These are phyloP conservation scores for Phialemonium atrogriseum DNA, from an alignment of 2,329 filamentous ascomycete genomes.

Conservation along the genomic window DNA sequence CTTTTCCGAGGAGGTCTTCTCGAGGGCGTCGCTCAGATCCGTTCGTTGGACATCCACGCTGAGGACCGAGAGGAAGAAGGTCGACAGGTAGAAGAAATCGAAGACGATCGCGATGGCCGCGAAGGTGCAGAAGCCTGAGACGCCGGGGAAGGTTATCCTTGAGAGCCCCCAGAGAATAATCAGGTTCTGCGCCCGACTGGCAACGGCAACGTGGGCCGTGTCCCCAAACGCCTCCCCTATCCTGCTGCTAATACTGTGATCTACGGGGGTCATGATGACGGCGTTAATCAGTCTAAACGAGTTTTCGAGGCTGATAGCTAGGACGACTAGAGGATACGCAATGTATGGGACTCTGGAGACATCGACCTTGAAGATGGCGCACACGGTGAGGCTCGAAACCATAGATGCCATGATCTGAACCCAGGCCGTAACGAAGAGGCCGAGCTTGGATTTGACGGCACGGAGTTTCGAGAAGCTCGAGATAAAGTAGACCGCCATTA, in stretches of 20 bases:
- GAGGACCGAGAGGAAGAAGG: conserved; percentile 71
- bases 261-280: conserved; percentile 62
- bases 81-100: conserved; percentile 70
- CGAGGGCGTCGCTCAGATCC: conserved; percentile 66
- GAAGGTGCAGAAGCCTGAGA: conserved; percentile 69
- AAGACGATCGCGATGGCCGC: conserved; percentile 66
- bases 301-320: conserved; percentile 71
- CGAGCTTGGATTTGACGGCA: conserved; percentile 68
- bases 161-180: conserved; percentile 59
- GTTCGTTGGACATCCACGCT: conserved; percentile 71
- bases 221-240: conserved; percentile 68
- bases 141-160: conserved; percentile 57
- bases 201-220: conserved; percentile 61
- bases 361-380: conserved; percentile 67
- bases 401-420: conserved; percentile 65
- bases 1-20: conserved; percentile 40
- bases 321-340: conserved; percentile 68
- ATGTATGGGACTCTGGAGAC: conserved; percentile 66
- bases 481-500: conserved; percentile 57
- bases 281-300: conserved; percentile 72
- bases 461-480: conserved; percentile 59
- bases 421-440: conserved; percentile 62
- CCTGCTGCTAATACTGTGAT: conserved; percentile 58
- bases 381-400: conserved; percentile 72
- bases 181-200: conserved; percentile 61